These are phyloP conservation scores for Trametes cingulata DNA, from an alignment of 768 basidiomycete genomes.

Conservation along the genomic window DNA sequence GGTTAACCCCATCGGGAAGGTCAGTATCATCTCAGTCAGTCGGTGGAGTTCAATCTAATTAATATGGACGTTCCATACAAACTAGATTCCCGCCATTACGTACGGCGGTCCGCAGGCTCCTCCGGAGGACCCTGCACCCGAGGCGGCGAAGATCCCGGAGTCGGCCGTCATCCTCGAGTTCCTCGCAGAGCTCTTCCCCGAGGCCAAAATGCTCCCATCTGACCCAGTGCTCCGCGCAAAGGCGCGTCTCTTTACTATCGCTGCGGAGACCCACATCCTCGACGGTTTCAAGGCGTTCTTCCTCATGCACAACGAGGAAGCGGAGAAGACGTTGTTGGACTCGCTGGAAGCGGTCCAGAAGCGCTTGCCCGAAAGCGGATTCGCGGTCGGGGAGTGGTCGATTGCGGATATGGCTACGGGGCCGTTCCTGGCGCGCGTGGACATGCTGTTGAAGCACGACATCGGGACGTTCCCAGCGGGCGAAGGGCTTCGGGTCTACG, in stretches of 20 bases:
- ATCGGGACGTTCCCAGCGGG: slow-evolving; percentile 51
- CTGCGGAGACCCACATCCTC: slow-evolving; percentile 45
- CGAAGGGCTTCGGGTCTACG: slow-evolving; percentile 44
- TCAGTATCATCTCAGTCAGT: slow-evolving; percentile 22
- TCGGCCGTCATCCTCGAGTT: slow-evolving; percentile 68
- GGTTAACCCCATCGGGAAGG: slow-evolving; percentile 68
- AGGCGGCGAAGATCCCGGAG: slow-evolving; percentile 60
- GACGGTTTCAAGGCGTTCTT: slow-evolving; percentile 41
- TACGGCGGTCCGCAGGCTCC: slow-evolving; percentile 62
- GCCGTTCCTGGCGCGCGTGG: slow-evolving; percentile 57
- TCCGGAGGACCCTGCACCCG: slow-evolving; percentile 55
- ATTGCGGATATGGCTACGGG: slow-evolving; percentile 61
- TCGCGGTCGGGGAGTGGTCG: slow-evolving; percentile 46
- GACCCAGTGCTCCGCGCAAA: slow-evolving; percentile 58
- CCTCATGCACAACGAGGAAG: slow-evolving; percentile 50
- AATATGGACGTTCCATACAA: neutral
- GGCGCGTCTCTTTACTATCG: slow-evolving; percentile 63
- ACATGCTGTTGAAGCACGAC: slow-evolving; percentile 47
- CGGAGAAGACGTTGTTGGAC: slow-evolving; percentile 40
- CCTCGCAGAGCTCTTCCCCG: slow-evolving; percentile 57
- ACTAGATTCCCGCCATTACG: slow-evolving; percentile 57
- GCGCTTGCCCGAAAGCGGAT: slow-evolving; percentile 51
- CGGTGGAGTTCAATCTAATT: neutral
- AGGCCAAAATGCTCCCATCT: slow-evolving; percentile 49
- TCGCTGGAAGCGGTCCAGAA: slow-evolving; percentile 49